A percentile compares a stretch with the other conserved stretches of the same genome.
phyloP scores from a whole-genome alignment of 1,284 basidiomycete genomes.

The Sanguinoderma infundibulare region DNA sequence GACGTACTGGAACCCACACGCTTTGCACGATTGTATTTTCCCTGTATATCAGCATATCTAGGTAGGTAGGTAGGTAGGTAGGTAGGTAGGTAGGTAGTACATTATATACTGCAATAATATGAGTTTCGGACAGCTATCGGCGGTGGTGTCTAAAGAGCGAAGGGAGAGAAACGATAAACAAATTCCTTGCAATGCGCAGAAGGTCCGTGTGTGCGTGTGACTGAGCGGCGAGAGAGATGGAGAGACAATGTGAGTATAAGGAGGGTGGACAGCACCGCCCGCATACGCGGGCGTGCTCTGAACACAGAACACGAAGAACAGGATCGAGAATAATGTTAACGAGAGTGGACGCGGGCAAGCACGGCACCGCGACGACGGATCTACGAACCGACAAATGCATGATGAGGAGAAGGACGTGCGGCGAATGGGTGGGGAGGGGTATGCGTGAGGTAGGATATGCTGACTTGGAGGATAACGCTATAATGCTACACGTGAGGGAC shows the following conservation, averaged over 20 bases:
- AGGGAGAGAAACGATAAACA: neutral
- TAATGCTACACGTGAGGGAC: slow-evolving; percentile 9
- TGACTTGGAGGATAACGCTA: neutral
- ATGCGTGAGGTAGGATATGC: slow-evolving; percentile 10
- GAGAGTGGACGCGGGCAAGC: slow-evolving; percentile 10
- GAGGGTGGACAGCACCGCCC: slow-evolving; percentile 11
- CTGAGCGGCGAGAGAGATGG: neutral
- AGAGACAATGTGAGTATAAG: slow-evolving; percentile 1
- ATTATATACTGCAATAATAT: slow-evolving; percentile 31
- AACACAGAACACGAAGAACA: neutral
- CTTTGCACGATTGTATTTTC: slow-evolving; percentile 19
- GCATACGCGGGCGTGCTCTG: slow-evolving; percentile 6
- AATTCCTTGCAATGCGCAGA: neutral
- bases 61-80: no score
- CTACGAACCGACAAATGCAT: neutral
- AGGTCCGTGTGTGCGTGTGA: slow-evolving; percentile 3
- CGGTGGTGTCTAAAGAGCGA: neutral
- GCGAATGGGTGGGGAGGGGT: slow-evolving; percentile 2
- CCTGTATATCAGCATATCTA: slow-evolving; percentile 33
- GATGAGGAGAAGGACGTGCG: slow-evolving; percentile 1
- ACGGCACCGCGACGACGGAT: neutral
- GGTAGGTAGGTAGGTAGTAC: slow-evolving; percentile 28
- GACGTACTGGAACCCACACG: no score
- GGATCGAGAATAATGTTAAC: neutral
- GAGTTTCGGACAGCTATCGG: slow-evolving; percentile 13